phyloP scores from a whole-genome alignment of 192 early-diverging fungal genomes.

The Coemansia sp. region DNA sequence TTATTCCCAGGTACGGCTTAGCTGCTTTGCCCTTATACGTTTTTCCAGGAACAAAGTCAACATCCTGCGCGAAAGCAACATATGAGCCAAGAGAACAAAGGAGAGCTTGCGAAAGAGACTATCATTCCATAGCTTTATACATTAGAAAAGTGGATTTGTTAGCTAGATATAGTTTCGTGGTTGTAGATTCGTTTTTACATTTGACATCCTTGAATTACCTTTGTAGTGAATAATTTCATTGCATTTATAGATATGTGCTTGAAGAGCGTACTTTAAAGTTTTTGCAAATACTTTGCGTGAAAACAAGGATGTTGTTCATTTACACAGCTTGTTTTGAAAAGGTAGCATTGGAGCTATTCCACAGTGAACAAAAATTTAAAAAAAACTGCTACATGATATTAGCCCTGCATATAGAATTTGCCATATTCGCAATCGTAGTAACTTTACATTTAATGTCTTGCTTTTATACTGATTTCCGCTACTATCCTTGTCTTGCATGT shows the following conservation, averaged over 20 bases:
- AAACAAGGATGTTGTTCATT: neutral
- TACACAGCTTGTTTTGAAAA: neutral
- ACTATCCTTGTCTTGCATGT: neutral
- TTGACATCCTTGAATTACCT: neutral
- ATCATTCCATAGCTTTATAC: neutral
- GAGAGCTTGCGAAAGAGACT: neutral
- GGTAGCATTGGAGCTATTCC: neutral
- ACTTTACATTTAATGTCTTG: neutral
- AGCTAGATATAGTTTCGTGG: neutral
- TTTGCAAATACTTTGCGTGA: neutral
- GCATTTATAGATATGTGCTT: neutral
- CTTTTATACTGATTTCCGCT: neutral
- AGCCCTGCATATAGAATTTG: constrained; percentile 2
- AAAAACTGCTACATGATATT: neutral
- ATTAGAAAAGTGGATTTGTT: neutral
- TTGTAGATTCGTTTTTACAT: neutral
- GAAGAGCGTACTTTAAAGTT: neutral
- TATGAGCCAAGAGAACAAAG: neutral
- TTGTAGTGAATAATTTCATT: neutral
- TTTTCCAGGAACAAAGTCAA: constrained; percentile 38
- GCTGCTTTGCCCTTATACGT: constrained; percentile 39
- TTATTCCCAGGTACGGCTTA: constrained; percentile 28
- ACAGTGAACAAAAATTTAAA: neutral
- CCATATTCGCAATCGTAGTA: neutral
- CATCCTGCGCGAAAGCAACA: constrained; percentile 25